phyloP scores from a whole-genome alignment of 2,329 filamentous ascomycete genomes.

The Paramyrothecium roridum region DNA sequence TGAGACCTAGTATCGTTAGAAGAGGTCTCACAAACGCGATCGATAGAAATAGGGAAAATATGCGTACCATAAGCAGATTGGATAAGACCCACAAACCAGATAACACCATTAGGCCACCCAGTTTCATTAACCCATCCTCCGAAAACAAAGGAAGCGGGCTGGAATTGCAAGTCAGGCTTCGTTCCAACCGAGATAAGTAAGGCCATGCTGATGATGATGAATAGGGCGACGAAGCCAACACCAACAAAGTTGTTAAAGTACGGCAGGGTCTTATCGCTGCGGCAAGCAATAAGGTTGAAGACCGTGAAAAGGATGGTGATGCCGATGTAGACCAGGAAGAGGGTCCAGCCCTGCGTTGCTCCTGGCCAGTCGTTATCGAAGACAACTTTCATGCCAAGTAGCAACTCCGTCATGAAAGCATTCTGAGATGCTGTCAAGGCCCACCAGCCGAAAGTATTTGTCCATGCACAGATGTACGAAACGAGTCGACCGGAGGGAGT shows the following conservation, averaged over 20 bases:
- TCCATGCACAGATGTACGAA: constrained; percentile 58
- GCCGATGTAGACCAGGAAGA: constrained; percentile 53
- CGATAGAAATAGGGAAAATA: constrained; percentile 8
- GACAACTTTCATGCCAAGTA: constrained; percentile 54
- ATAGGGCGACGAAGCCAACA: constrained; percentile 47
- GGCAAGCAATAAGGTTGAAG: constrained; percentile 50
- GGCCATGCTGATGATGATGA: constrained; percentile 48
- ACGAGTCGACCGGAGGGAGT: constrained; percentile 42
- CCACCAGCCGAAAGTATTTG: constrained; percentile 60
- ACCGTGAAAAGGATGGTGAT: constrained; percentile 43
- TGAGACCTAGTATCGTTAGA: constrained; percentile 25
- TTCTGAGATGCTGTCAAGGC: constrained; percentile 52
- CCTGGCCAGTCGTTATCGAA: constrained; percentile 46
- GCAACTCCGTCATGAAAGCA: constrained; percentile 56
- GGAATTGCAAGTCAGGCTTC: constrained; percentile 39
- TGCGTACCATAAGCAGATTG: constrained; percentile 49
- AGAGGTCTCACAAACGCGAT: background rate
- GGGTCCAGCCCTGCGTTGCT: constrained; percentile 44
- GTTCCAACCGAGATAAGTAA: constrained; percentile 50
- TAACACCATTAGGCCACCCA: constrained; percentile 52
- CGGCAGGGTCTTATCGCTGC: constrained; percentile 33
- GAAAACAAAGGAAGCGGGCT: constrained; percentile 50
- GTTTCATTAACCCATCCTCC: constrained; percentile 40
- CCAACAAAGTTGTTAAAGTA: constrained; percentile 56
- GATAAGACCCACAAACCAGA: constrained; percentile 56